Evolutionary conservation across 2,329 filamentous ascomycete species (phyloP), one percentile per base, ranked within the genome.

Genomic region (Botrytis pseudocinerea): DNA sequence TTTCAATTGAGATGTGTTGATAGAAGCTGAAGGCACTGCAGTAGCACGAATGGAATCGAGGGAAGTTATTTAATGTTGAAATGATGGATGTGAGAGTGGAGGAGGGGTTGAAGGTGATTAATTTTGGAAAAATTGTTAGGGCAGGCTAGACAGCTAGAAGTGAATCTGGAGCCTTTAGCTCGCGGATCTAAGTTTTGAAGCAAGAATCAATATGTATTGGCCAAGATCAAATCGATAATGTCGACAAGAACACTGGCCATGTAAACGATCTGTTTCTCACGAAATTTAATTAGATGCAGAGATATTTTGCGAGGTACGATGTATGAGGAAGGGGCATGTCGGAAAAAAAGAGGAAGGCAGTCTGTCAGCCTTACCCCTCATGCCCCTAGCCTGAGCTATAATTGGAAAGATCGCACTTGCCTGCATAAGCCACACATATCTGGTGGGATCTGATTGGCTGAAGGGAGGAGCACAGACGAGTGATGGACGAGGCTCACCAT

Each of bases 301-400:
- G 3, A 20, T 54, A 18, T 18, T 20, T 16, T 22, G 42, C 35
- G 64, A 68, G 35, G 35, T 40, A 22, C 14, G 35, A 54, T 40
- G 28, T 22, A 32, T 8, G 5, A 18, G 64, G 64, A 28, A 57
- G 46, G 46, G 3, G 18, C 48, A 28, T 14, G 1, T 8, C 18
- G 8, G 35, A 20, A 54, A 22, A 28, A 66, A 66, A 40, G 20
- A 54, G 18, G 28, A 57, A 18, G 16, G 3, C 14, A 51, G 8
- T 46, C 44, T 51, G 38, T 25, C 48, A 68, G 65, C 65, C 65
- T 57, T 68, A 42, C 65, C 48, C 48, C 65, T 68, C 65, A 28
- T 25, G 16, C 2, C 7, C n/a, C 1, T 6, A 40, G 64, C 25
- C 46, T 28, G 46, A 16, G 12, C 46, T 40, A 40, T 40, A 40